These are phyloP conservation scores for Bruguiera hainesii DNA, from an alignment of 441 rosid species.

Conservation along the genomic window DNA sequence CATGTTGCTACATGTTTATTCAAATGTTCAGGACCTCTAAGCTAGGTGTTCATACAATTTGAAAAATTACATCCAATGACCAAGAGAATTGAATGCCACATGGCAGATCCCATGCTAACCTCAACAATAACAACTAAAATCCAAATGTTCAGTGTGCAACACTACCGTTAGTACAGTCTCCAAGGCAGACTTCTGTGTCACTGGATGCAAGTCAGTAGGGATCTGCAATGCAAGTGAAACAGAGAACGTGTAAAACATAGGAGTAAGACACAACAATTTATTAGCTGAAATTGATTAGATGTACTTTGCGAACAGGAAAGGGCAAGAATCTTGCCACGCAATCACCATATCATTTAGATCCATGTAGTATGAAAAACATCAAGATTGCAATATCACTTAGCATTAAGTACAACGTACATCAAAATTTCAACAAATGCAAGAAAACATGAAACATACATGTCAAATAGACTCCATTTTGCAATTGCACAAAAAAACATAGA, in stretches of 20 bases:
- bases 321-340: too few relatives aligned
- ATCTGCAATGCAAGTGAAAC: conserved; percentile 51
- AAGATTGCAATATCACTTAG: too few relatives aligned
- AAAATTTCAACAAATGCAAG: too few relatives aligned
- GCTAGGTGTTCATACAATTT: not conserved
- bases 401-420: too few relatives aligned
- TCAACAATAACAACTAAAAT: conserved; percentile 10
- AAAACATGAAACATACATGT: too few relatives aligned
- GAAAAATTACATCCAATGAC: not conserved
- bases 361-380: too few relatives aligned
- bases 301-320: too few relatives aligned
- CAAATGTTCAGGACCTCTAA: not conserved
- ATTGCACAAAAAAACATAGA: too few relatives aligned
- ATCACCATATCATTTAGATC: too few relatives aligned
- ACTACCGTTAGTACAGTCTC: conserved; percentile 98
- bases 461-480: too few relatives aligned
- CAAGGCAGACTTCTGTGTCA: conserved; percentile 85
- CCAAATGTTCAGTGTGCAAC: conserved; percentile 17
- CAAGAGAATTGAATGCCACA: not conserved
- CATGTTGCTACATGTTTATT: not conserved
- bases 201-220: conserved; percentile 92
- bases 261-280: too few relatives aligned
- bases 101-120: conserved; percentile 10
- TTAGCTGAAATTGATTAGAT: too few relatives aligned
- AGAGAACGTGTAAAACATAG: conserved; percentile 10